These are phyloP conservation scores for Russula emetica DNA, from an alignment of 768 basidiomycete species.

Conservation along the genomic window DNA sequence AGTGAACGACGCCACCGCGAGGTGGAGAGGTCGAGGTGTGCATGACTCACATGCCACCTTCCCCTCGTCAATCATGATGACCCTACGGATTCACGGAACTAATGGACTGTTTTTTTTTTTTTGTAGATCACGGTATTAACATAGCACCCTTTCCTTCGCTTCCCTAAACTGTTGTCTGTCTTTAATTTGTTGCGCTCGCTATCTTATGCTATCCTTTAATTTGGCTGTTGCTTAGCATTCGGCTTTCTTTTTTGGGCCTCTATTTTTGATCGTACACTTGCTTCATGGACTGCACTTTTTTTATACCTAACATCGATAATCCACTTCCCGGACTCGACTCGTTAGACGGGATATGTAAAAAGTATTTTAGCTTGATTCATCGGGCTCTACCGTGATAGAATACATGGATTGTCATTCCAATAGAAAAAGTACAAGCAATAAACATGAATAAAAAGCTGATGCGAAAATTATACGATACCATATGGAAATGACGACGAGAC, in stretches of 20 bases:
- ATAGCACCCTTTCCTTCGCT: background rate
- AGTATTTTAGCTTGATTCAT: background rate
- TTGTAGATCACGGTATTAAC: background rate
- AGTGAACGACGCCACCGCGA: background rate
- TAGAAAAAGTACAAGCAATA: conserved; percentile 17
- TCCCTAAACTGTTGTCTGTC: background rate
- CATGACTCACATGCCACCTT: background rate
- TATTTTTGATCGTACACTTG: background rate
- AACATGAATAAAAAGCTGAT: conserved; percentile 19
- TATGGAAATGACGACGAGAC: background rate
- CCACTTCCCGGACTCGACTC: background rate
- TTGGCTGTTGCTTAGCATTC: background rate
- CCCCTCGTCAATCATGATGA: background rate
- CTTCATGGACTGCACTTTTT: background rate
- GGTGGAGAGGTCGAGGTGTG: background rate
- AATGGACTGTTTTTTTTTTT: background rate
- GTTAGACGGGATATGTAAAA: too few relatives aligned
- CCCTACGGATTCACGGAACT: conserved; percentile 1
- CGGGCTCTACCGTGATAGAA: background rate
- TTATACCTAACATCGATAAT: background rate
- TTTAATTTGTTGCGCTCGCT: background rate
- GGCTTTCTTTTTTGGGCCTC: background rate
- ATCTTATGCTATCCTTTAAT: background rate
- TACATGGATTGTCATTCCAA: conserved; percentile 7
- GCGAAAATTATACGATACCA: background rate